These are phyloP conservation scores for Penicillium aurantiogriseum DNA, from an alignment of 2,329 filamentous ascomycete genomes.

Conservation along the genomic window DNA sequence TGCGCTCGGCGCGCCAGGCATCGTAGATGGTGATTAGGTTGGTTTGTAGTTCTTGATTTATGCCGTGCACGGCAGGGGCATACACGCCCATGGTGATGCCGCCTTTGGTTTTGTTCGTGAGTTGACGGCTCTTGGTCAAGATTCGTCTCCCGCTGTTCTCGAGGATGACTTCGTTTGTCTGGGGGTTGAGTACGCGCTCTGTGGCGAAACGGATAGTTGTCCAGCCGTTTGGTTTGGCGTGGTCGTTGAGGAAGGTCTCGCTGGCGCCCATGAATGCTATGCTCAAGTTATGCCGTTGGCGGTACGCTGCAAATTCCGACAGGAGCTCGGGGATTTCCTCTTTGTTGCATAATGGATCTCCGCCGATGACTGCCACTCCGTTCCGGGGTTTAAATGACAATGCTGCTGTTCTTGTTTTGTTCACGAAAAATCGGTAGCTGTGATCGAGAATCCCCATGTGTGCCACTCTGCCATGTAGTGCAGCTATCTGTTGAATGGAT, in stretches of 20 bases:
- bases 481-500: slow-evolving; percentile 32
- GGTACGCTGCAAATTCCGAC: slow-evolving; percentile 37
- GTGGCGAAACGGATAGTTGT: slow-evolving; percentile 40
- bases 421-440: slow-evolving; percentile 44
- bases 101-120: slow-evolving; percentile 37
- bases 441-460: slow-evolving; percentile 47
- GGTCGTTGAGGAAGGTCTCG: slow-evolving; percentile 29
- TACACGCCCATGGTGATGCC: slow-evolving; percentile 38
- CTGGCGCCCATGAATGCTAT: slow-evolving; percentile 41
- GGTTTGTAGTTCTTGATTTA: slow-evolving; percentile 31
- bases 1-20: slow-evolving; percentile 39
- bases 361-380: slow-evolving; percentile 39
- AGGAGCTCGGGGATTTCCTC: slow-evolving; percentile 28
- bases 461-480: slow-evolving; percentile 39
- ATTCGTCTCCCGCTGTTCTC: slow-evolving; percentile 41
- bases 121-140: slow-evolving; percentile 36
- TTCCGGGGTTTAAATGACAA: slow-evolving; percentile 42
- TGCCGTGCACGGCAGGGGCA: slow-evolving; percentile 29
- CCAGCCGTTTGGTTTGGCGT: slow-evolving; percentile 32
- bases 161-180: slow-evolving; percentile 40
- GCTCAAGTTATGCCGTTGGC: slow-evolving; percentile 30
- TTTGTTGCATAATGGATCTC: slow-evolving; percentile 40
- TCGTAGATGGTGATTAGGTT: slow-evolving; percentile 39
- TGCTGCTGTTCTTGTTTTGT: slow-evolving; percentile 33
- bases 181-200: slow-evolving; percentile 43